These are phyloP conservation scores for Penicillium sp. DNA, from an alignment of 2,329 filamentous ascomycete genomes.

Conservation along the genomic window DNA sequence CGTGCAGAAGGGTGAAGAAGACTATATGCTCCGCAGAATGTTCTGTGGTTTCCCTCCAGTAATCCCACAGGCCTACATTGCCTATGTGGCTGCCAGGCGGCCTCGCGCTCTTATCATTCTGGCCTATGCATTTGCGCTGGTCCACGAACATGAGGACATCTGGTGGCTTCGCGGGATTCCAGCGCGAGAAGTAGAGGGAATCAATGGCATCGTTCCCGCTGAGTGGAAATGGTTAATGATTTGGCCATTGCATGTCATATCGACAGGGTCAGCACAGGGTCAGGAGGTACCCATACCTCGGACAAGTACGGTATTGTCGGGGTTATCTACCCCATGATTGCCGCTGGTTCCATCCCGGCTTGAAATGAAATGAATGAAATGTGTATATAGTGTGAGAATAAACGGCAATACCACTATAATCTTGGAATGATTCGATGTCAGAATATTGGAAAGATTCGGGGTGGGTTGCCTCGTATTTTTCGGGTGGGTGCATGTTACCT, in stretches of 20 bases:
- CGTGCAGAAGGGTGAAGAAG: conserved; percentile 1
- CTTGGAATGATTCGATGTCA: no score
- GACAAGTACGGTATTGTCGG: not conserved
- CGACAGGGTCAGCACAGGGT: not conserved
- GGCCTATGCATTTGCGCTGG: conserved; percentile 35
- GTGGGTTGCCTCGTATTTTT: no score
- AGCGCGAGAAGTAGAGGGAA: conserved; percentile 23
- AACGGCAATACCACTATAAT: no score
- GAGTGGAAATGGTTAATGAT: conserved; percentile 28
- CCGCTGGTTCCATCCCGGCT: not conserved
- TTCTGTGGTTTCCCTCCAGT: conserved; percentile 36
- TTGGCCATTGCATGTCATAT: conserved; percentile 18
- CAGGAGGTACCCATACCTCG: not conserved
- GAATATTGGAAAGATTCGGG: no score
- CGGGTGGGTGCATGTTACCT: no score
- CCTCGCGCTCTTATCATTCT: conserved; percentile 37
- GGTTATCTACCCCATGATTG: not conserved
- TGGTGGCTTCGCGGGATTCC: conserved; percentile 27
- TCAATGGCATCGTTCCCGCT: conserved; percentile 22
- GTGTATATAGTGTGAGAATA: no score
- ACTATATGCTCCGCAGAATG: conserved; percentile 14
- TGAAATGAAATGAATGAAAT: no score
- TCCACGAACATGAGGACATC: conserved; percentile 14
- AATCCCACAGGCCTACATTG: conserved; percentile 30
- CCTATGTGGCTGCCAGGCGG: conserved; percentile 31